Percentiles rank a stretch among this genome's conserved stretches.
phyloP scores from a whole-genome alignment of 2,329 filamentous ascomycete genomes.

The Microdochium paspali region DNA sequence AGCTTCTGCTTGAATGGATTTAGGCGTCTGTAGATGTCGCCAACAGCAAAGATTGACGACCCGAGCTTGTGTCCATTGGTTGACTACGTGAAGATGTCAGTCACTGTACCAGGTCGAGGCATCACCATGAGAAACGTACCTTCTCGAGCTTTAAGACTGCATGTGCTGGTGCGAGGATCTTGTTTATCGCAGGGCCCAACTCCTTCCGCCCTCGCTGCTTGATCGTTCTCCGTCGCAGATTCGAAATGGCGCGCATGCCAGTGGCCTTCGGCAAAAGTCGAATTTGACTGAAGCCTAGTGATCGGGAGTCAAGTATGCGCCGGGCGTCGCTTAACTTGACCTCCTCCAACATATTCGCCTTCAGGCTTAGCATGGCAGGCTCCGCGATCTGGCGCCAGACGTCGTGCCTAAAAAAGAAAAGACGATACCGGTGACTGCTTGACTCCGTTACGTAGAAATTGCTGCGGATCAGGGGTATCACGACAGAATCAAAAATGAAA shows the following conservation, averaged over 20 bases:
- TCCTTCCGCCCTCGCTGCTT: constrained; percentile 30
- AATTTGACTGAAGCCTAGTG: constrained; percentile 68
- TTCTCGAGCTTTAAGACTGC: constrained; percentile 73
- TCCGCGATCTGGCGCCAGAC: constrained; percentile 73
- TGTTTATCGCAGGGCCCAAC: constrained; percentile 32
- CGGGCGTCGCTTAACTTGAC: constrained; percentile 49
- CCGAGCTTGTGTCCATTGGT: constrained; percentile 56
- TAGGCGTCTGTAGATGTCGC: constrained; percentile 68
- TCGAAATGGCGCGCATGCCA: constrained; percentile 77
- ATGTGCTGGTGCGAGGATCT: constrained; percentile 62
- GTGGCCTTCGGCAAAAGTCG: constrained; percentile 73
- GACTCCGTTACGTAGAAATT: constrained; percentile 97
- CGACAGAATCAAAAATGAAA: constrained; percentile 82
- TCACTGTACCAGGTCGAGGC: neutral
- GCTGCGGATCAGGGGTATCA: constrained; percentile 76
- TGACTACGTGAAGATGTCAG: constrained; percentile 18
- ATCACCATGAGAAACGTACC: constrained; percentile 26
- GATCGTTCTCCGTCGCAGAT: constrained; percentile 59
- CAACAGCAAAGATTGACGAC: constrained; percentile 70
- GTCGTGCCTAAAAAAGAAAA: constrained; percentile 95
- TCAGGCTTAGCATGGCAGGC: constrained; percentile 60
- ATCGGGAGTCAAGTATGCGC: constrained; percentile 48
- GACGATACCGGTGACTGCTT: constrained; percentile 63
- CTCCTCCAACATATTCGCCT: constrained; percentile 69
- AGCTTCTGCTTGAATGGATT: constrained; percentile 55